Base-by-base conservation (phyloP, 2,329 filamentous ascomycete genomes). In the Cryphonectria radicalis region DNA sequence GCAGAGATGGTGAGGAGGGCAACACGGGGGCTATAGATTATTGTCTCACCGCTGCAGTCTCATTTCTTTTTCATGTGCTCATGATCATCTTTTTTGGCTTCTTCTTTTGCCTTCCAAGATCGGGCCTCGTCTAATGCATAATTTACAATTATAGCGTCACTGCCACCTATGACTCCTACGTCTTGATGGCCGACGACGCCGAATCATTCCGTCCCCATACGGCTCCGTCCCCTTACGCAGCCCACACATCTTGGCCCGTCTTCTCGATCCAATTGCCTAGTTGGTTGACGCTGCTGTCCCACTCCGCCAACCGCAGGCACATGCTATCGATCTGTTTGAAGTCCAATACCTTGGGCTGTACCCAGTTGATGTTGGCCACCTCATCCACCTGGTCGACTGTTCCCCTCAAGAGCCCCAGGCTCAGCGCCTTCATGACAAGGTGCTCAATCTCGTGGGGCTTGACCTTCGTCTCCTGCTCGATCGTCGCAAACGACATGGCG, bases 381-480 rank as follows among this genome's bases (percentile, higher is more conserved):
- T 95, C 92, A 64, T 94, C 94, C 43, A 99, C 96, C 84, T 99
- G 95, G 81, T 99, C 96, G 77, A 99, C 98, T 70, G 93, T 96
- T 63, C 96, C 96, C 76, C 92, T 89, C 76, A 99, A 85, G 76
- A 99, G 85, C 0, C 96, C 96, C 76, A 99, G 83, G 79, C 95
- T 98, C 77, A 99, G 84, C n/a, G 96, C 96, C 87, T 98, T 98
- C 96, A 99, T 99, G 78, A 99, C 93, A 74, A 99, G 85, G 81
- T 98, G 95, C 86, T 99, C 96, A 76, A 99, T 98, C 84, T 98
- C 94, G 77, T 96, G 90, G 3, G 91, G 89, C 76, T 90, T 89
- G 67, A 99, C 95, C 83, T 97, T 97, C 4, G 96, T 99, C 85
- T 98, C 95, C 76, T 92, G 87, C 6, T 93, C 89, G 78, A 99